Base-by-base conservation (phyloP, 495 filamentous ascomycete species). In the Chaetomium tenue region DNA sequence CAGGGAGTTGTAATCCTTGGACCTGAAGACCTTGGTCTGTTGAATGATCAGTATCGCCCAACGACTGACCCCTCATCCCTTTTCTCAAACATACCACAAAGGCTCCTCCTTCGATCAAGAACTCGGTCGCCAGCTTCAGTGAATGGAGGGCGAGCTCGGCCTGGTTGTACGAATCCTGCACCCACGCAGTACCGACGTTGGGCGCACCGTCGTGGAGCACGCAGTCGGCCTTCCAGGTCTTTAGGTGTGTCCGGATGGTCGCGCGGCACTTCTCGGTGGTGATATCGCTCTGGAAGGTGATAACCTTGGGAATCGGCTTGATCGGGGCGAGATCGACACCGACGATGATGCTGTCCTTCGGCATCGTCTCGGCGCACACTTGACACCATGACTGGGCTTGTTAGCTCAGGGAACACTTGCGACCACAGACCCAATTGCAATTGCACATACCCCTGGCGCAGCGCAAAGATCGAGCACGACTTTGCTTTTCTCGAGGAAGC, bases 181-280 rank as follows among this genome's bases (percentile, higher is more conserved):
- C 89, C 94, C 94, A 99, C 2, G 94, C 93, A 0, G 90, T 91
- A 87, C 95, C 94, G 63, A 99, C 93, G 70, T 98, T 99, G 53
- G 94, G 94, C 13, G 94, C 94, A 78, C 94, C 94, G 78, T 99
- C 94, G 79, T 98, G 94, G 53, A 99, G 82, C n/a, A 99, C 93
- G 0, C 88, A 89, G 74, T 99, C 94, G 48, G 92, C 95, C 76
- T 97, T 98, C 92, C 92, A 97, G 22, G 90, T 91, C 79, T 99
- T 98, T 28, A 99, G 74, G 73, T 99, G 93, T 46, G 86, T 83
- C 66, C 92, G 81, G 57, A 99, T 90, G 2, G 90, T 97, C n/a
- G 92, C 87, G 57, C 93, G 85, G 74, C 94, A 98, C 75, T 97
- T 96, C 67, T 98, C 93, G 51, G 91, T 96, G 0, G 94, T 98